A percentile compares a stretch with the other conserved stretches of the same genome.
Conservation (phyloP, 2,329 filamentous ascomycete species). For the Pseudogymnoascus destructans region DNA sequence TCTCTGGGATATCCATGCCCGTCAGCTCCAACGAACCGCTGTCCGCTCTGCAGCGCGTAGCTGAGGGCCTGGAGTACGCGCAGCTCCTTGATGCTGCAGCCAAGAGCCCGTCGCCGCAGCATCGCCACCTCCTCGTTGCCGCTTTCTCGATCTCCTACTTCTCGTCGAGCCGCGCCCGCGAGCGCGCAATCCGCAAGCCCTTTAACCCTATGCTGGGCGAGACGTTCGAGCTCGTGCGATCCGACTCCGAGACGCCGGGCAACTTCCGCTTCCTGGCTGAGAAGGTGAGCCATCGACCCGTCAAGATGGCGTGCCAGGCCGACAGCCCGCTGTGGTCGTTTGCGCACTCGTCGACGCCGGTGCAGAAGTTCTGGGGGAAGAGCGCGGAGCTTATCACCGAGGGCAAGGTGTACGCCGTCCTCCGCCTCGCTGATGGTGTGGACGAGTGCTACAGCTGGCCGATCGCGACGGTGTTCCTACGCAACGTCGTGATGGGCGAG, state of each 20-base stretch:
- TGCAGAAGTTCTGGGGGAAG: constrained; percentile 98
- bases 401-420: constrained; percentile 64
- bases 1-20: constrained; percentile 94
- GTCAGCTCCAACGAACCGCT: constrained; percentile 91
- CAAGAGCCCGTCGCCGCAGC: constrained; percentile 42
- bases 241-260: constrained; percentile 56
- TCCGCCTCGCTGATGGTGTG: constrained; percentile 50
- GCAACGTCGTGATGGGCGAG: constrained; percentile 94
- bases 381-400: constrained; percentile 89
- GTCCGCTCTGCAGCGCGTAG: constrained; percentile 74
- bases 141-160: constrained; percentile 86
- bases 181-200: constrained; percentile 85
- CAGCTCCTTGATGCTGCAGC: constrained; percentile 67
- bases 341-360: constrained; percentile 72
- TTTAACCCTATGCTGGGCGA: constrained; percentile 96
- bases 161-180: constrained; percentile 69
- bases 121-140: constrained; percentile 71
- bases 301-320: constrained; percentile 85
- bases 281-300: constrained; percentile 86
- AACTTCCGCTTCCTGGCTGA: constrained; percentile 89
- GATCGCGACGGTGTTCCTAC: constrained; percentile 75
- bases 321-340: constrained; percentile 79
- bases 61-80: constrained; percentile 86
- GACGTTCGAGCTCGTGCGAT: constrained; percentile 82
- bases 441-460: constrained; percentile 85